These are phyloP conservation scores for Cyberlindnera nakhonratchasimensis DNA, from an alignment of 805 yeast genomes.

Conservation along the genomic window DNA sequence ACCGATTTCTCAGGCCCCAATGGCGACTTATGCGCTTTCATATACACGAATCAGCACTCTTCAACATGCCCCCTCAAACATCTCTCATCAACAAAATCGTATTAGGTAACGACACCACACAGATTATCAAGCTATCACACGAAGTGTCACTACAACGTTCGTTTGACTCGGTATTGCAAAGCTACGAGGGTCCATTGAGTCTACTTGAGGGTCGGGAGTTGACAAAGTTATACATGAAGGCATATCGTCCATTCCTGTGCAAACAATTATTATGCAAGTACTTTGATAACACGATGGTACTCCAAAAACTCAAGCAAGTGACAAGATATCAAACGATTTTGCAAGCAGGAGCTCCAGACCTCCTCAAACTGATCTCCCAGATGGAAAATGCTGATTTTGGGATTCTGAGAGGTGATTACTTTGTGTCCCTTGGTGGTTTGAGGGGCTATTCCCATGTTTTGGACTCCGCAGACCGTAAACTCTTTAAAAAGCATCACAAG, in stretches of 20 bases:
- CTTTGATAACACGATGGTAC: slow-evolving; percentile 10
- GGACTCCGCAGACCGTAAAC: slow-evolving; percentile 7
- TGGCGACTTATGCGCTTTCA: slow-evolving; percentile 18
- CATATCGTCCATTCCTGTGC: slow-evolving; percentile 22
- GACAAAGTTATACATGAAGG: slow-evolving; percentile 15
- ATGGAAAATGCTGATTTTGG: slow-evolving; percentile 19
- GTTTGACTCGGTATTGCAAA: slow-evolving; percentile 12
- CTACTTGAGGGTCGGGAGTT: slow-evolving; percentile 7
- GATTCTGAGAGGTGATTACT: slow-evolving; percentile 22
- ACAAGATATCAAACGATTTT: slow-evolving; percentile 9
- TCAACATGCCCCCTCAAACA: slow-evolving; percentile 19
- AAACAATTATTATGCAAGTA: slow-evolving; percentile 10
- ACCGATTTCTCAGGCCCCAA: slow-evolving; percentile 3
- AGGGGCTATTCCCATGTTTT: slow-evolving; percentile 12
- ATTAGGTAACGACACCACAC: slow-evolving; percentile 10
- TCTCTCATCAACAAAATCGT: slow-evolving; percentile 19
- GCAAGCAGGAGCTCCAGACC: slow-evolving; percentile 8
- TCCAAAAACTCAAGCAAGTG: slow-evolving; percentile 6
- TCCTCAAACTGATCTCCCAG: slow-evolving; percentile 1
- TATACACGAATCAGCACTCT: slow-evolving; percentile 22
- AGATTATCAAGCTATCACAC: slow-evolving; percentile 12
- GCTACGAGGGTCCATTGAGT: not conserved
- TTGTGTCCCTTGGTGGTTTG: slow-evolving; percentile 17
- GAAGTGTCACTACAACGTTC: slow-evolving; percentile 14
- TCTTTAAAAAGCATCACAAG: slow-evolving; percentile 16